Evolutionary conservation across 2,329 filamentous ascomycete genomes (phyloP).

Genomic region (Pseudogymnoascus sp.): DNA sequence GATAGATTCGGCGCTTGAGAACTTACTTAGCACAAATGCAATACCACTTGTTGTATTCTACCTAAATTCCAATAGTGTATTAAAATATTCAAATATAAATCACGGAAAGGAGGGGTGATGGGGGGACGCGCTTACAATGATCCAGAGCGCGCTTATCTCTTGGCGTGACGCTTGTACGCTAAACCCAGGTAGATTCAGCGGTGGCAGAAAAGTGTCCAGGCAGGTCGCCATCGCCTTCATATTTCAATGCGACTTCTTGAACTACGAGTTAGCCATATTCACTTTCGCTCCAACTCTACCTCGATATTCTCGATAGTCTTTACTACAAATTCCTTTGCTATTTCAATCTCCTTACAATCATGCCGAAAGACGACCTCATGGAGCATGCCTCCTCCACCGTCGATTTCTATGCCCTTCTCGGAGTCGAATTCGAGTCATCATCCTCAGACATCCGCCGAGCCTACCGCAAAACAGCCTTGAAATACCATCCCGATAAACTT

Average conservation of each 20-base stretch:
- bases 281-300: background rate
- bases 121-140: background rate
- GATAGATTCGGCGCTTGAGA: background rate
- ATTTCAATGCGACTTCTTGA: background rate
- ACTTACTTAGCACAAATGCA: background rate
- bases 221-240: background rate
- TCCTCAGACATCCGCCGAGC: conserved; percentile 34
- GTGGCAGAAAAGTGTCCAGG: conserved; percentile 7
- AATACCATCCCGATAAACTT: conserved; percentile 90
- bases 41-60: background rate
- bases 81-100: too few relatives aligned
- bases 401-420: conserved; percentile 23
- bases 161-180: background rate
- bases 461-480: conserved; percentile 77
- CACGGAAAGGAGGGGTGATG: too few relatives aligned
- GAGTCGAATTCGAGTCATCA: conserved; percentile 11
- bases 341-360: conserved; percentile 10
- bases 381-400: conserved; percentile 27
- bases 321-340: background rate
- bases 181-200: background rate
- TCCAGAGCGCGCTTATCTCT: background rate
- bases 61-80: too few relatives aligned
- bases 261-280: conserved; percentile 1
- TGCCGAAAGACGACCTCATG: conserved; percentile 26
- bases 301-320: background rate